Evolutionary conservation across 2,329 filamentous ascomycete genomes (phyloP), one percentile per base, ranked within the genome.

Genomic region (Aspergillus sp.): DNA sequence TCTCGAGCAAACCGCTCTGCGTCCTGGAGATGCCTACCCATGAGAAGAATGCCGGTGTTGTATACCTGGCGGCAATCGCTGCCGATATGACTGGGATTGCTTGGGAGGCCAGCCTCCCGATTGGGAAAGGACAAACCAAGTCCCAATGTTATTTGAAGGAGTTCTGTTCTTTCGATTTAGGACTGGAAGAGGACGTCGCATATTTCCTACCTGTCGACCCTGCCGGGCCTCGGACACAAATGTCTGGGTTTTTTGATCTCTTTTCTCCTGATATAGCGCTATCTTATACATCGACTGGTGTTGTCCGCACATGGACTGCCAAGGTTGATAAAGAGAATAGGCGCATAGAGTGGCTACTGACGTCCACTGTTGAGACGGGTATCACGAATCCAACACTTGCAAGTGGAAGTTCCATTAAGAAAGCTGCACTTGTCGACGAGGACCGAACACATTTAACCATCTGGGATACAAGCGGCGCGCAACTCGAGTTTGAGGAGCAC

Each of bases 231-330:
- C 80, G 84, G 40, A 84, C 87, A 1, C 81, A 87, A 3, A 84
- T 87, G 11, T 90, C 90, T 4, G 90, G 89, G 0, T 96, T 92
- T 62, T 82, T 96, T 33, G 92, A 96, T 72, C 85, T 90, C 0
- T 96, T 96, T 71, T 90, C 91, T 11, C 86, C 88, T 40, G 92
- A 96, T 69, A 86, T 96, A 50, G 91, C 91, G 12, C 86, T 96
- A 25, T 95, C 92, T 1, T 96, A 95, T 70, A 93, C 90, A 0
- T 81, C 84, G 21, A 82, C 82, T 9, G 93, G 92, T 0, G 79
- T 87, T 6, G 83, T 96, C 44, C 87, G 89, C 59, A 93, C 93
- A 40, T 96, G 92, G 91, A 92, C 92, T 3, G 90, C 90, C 3
- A 86, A 88, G 55, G 82, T 96, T 37, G 84, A 91, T 64, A 71